phyloP scores from a whole-genome alignment of 1,284 basidiomycete genomes.

The Pseudozyma thailandica region DNA sequence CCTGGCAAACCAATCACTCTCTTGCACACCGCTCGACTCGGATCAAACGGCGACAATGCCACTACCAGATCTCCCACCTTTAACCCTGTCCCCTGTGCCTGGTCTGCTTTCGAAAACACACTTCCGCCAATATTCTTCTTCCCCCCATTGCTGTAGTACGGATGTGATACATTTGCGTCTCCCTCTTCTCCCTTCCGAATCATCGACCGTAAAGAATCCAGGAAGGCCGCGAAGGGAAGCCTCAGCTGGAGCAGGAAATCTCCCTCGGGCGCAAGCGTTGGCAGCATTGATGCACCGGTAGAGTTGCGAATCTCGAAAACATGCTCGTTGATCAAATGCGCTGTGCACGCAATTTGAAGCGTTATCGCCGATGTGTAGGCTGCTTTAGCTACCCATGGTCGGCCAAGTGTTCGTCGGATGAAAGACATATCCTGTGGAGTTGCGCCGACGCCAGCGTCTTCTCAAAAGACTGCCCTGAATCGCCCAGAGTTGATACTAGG shows the following conservation, averaged over 20 bases:
- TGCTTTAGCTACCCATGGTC: slow-evolving; percentile 16
- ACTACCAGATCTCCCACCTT: slow-evolving; percentile 81
- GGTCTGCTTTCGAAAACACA: slow-evolving; percentile 41
- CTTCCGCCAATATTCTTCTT: slow-evolving; percentile 14
- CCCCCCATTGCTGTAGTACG: slow-evolving; percentile 16
- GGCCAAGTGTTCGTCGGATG: neutral
- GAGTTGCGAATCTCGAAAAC: slow-evolving; percentile 55
- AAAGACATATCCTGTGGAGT: neutral
- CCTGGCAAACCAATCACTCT: slow-evolving; percentile 89
- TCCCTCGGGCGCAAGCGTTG: slow-evolving; percentile 56
- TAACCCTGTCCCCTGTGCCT: slow-evolving; percentile 53
- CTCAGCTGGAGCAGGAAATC: slow-evolving; percentile 58
- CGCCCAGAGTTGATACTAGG: no score
- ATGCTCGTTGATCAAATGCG: slow-evolving; percentile 54
- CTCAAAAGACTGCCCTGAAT: no score
- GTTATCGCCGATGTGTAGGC: slow-evolving; percentile 23
- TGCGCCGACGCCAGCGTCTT: no score
- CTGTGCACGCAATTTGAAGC: slow-evolving; percentile 46
- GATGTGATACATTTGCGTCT: neutral
- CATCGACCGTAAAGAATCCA: neutral
- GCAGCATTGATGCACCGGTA: slow-evolving; percentile 63
- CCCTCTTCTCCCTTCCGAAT: neutral
- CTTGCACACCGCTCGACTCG: slow-evolving; percentile 82
- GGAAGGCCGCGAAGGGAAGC: slow-evolving; percentile 38
- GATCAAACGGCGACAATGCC: slow-evolving; percentile 79